Percentiles rank a stretch among this genome's conserved stretches.
These are phyloP conservation scores for Neoscytalidium dimidiatum DNA, from an alignment of 2,329 filamentous ascomycete genomes.

Conservation along the genomic window DNA sequence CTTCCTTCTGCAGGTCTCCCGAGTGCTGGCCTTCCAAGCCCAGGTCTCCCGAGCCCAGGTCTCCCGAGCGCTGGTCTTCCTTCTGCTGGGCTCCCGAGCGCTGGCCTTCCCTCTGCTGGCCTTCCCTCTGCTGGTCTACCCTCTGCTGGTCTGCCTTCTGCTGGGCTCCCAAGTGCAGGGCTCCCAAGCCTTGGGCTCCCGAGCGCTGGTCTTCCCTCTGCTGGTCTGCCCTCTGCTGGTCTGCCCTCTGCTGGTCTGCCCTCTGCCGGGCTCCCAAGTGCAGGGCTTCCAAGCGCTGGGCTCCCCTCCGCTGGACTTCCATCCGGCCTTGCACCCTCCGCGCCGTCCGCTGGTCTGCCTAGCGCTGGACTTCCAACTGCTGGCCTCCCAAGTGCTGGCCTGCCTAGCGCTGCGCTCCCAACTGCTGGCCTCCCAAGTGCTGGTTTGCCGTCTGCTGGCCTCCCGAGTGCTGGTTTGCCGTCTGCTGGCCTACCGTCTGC, in stretches of 20 bases:
- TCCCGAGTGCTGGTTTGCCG: neutral
- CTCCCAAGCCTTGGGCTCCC: too few relatives aligned
- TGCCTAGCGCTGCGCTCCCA: too few relatives aligned
- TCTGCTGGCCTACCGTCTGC: neutral
- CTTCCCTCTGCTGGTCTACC: neutral
- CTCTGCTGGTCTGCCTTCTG: neutral
- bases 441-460: neutral
- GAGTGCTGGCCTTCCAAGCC: neutral
- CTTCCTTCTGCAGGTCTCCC: neutral
- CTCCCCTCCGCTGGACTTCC: neutral
- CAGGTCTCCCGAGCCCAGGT: too few relatives aligned
- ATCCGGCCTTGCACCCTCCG: neutral
- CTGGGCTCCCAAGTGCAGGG: neutral
- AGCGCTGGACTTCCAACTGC: neutral
- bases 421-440: neutral
- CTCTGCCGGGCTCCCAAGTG: neutral
- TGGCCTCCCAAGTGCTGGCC: too few relatives aligned
- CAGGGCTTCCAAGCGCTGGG: too few relatives aligned
- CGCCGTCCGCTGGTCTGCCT: neutral
- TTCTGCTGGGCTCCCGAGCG: neutral
- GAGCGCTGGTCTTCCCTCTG: neutral
- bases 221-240: neutral
- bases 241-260: neutral
- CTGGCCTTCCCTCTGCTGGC: neutral
- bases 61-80: neutral